Percentiles rank a stretch among this genome's conserved stretches.
phyloP scores from a whole-genome alignment of 129 eudicot species.

The Gnaphalium uliginosum region DNA sequence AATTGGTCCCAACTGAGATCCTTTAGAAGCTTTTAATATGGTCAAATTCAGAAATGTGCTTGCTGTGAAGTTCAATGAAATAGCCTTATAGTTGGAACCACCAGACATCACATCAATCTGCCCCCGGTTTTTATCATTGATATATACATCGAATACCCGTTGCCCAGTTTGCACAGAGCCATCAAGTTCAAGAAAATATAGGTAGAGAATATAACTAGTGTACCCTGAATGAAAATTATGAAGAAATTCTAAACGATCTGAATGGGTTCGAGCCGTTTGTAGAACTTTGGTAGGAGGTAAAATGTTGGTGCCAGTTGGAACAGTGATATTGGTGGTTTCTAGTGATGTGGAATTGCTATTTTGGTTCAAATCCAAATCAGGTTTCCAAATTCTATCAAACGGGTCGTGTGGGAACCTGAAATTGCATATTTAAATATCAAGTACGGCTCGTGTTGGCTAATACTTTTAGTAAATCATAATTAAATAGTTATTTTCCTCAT shows the following conservation, averaged over 20 bases:
- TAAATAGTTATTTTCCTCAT: no score
- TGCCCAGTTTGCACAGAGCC: slow-evolving; percentile 54
- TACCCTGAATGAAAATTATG: slow-evolving; percentile 41
- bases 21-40: slow-evolving; percentile 46
- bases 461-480: no score
- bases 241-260: slow-evolving; percentile 52
- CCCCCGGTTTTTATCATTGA: slow-evolving; percentile 40
- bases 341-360: slow-evolving; percentile 23
- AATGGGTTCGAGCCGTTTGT: slow-evolving; percentile 60
- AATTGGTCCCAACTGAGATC: slow-evolving; percentile 62
- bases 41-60: slow-evolving; percentile 48
- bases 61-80: slow-evolving; percentile 43
- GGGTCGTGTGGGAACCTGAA: slow-evolving; percentile 65
- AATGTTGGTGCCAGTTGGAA: slow-evolving; percentile 15
- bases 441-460: no score
- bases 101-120: slow-evolving; percentile 45
- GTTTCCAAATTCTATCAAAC: slow-evolving; percentile 64
- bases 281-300: slow-evolving; percentile 55
- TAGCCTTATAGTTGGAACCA: slow-evolving; percentile 38
- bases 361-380: slow-evolving; percentile 39
- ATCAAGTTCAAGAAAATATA: slow-evolving; percentile 59
- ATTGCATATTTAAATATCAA: slow-evolving; percentile 20
- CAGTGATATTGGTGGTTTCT: slow-evolving; percentile 13
- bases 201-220: slow-evolving; percentile 45
- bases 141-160: slow-evolving; percentile 56